Evolutionary conservation across 2,329 filamentous ascomycete species (phyloP).

Genomic region (Fusarium oligoseptatum): DNA sequence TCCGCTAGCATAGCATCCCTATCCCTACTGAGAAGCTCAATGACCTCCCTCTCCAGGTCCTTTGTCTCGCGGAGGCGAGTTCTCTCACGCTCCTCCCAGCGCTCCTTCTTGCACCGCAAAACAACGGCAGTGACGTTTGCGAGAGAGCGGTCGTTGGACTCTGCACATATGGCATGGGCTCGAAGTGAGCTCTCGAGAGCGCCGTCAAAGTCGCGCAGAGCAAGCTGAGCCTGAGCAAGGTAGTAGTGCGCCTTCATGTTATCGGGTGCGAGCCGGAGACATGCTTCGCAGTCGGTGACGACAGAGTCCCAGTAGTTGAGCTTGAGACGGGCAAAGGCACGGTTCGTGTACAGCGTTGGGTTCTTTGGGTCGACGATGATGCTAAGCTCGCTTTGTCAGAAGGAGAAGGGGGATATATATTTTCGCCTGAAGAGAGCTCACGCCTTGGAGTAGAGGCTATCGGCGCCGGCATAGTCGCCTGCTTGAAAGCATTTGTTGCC

Average conservation of each 20-base stretch:
- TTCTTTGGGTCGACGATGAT: conserved; percentile 85
- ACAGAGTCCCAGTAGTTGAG: conserved; percentile 80
- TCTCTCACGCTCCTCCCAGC: conserved; percentile 83
- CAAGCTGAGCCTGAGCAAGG: conserved; percentile 86
- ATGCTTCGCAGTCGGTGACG: conserved; percentile 81
- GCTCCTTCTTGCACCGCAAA: conserved; percentile 83
- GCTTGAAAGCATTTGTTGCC: conserved; percentile 76
- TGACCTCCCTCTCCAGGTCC: conserved; percentile 71
- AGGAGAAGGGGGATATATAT: not conserved
- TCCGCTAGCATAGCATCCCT: conserved; percentile 58
- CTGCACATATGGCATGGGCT: conserved; percentile 79
- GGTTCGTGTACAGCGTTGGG: conserved; percentile 87
- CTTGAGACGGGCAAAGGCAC: conserved; percentile 84
- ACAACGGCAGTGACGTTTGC: conserved; percentile 80
- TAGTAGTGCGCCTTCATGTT: conserved; percentile 89
- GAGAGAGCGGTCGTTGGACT: conserved; percentile 74
- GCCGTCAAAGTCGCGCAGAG: conserved; percentile 73
- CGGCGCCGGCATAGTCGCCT: conserved; percentile 75
- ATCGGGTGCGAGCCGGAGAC: conserved; percentile 73
- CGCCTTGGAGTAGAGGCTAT: conserved; percentile 80
- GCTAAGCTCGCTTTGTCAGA: conserved; percentile 56
- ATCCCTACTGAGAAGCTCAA: conserved; percentile 64
- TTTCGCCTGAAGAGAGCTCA: conserved; percentile 53
- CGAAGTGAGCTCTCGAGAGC: conserved; percentile 77
- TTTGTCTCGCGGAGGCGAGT: conserved; percentile 67